These are phyloP conservation scores for Rheum nobile DNA, from an alignment of 148 eudicot species.

Conservation along the genomic window DNA sequence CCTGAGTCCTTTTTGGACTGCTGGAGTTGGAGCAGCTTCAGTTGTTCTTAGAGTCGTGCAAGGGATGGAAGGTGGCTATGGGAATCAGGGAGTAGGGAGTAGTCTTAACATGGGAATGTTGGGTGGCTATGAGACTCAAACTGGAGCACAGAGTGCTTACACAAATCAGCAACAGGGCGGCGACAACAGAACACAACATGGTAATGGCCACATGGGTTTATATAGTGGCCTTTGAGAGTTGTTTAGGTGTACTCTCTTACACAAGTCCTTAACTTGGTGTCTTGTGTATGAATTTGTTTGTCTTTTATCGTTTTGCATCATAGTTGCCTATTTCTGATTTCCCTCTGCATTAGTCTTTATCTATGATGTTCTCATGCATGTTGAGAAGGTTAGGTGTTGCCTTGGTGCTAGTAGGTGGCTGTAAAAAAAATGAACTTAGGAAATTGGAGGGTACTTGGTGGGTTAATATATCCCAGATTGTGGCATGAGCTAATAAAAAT, in stretches of 20 bases:
- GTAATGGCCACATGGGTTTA: too few relatives aligned
- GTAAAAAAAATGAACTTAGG: too few relatives aligned
- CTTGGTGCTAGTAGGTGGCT: too few relatives aligned
- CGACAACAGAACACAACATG: constrained; percentile 42
- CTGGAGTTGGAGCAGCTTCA: constrained; percentile 16
- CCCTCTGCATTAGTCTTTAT: neutral
- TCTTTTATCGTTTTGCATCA: neutral
- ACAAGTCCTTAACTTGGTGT: neutral
- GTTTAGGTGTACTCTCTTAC: too few relatives aligned
- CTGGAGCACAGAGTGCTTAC: constrained; percentile 36
- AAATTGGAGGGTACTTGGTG: too few relatives aligned
- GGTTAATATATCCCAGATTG: neutral
- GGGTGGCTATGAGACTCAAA: constrained; percentile 47
- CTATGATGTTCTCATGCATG: neutral
- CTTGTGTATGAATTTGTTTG: neutral
- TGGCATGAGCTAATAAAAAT: neutral
- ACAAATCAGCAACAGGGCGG: constrained; percentile 58
- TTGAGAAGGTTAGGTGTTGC: too few relatives aligned
- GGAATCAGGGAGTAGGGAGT: too few relatives aligned
- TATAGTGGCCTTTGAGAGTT: too few relatives aligned
- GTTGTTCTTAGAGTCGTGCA: constrained; percentile 35
- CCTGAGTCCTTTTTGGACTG: constrained; percentile 50
- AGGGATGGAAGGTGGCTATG: constrained; percentile 37
- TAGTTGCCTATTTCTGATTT: neutral
- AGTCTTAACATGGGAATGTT: constrained; percentile 24